phyloP scores from a whole-genome alignment of 2,329 filamentous ascomycete species.

The Sporothrix globosa region DNA sequence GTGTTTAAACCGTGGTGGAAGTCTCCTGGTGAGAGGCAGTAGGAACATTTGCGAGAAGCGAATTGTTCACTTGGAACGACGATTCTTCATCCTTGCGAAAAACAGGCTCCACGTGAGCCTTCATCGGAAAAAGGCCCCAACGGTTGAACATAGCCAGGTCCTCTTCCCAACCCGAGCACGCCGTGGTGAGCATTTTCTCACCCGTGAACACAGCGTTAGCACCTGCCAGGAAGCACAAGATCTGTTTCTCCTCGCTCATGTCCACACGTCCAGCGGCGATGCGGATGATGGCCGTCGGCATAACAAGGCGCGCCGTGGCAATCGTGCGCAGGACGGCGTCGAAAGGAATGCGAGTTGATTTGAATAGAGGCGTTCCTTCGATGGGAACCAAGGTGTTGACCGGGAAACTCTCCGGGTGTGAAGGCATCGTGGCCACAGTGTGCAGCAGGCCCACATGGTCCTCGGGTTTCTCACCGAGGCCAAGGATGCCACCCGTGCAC shows the following conservation, averaged over 20 bases:
- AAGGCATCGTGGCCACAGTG: constrained; percentile 77
- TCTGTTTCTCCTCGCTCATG: constrained; percentile 86
- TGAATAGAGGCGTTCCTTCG: constrained; percentile 82
- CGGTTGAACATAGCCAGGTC: constrained; percentile 80
- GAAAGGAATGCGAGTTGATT: constrained; percentile 72
- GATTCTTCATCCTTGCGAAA: constrained; percentile 7
- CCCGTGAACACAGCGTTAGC: constrained; percentile 95
- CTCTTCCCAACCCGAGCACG: constrained; percentile 89
- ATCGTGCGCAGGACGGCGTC: constrained; percentile 80
- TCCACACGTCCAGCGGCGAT: constrained; percentile 83
- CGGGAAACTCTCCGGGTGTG: constrained; percentile 86
- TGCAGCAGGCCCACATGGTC: constrained; percentile 84
- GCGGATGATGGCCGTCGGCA: constrained; percentile 84
- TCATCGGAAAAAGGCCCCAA: constrained; percentile 83
- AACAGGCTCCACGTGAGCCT: constrained; percentile 38
- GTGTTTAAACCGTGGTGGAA: neutral
- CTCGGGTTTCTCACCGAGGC: constrained; percentile 74
- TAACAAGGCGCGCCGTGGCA: constrained; percentile 78
- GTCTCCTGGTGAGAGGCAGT: neutral
- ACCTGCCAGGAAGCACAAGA: constrained; percentile 85
- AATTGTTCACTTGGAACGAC: constrained; percentile 15
- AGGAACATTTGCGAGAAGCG: neutral
- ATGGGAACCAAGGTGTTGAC: constrained; percentile 91
- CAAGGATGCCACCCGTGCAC: constrained; percentile 86
- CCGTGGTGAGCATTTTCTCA: constrained; percentile 89